Conservation (phyloP, 2,329 filamentous ascomycete species). For the Fusarium virguliforme region DNA sequence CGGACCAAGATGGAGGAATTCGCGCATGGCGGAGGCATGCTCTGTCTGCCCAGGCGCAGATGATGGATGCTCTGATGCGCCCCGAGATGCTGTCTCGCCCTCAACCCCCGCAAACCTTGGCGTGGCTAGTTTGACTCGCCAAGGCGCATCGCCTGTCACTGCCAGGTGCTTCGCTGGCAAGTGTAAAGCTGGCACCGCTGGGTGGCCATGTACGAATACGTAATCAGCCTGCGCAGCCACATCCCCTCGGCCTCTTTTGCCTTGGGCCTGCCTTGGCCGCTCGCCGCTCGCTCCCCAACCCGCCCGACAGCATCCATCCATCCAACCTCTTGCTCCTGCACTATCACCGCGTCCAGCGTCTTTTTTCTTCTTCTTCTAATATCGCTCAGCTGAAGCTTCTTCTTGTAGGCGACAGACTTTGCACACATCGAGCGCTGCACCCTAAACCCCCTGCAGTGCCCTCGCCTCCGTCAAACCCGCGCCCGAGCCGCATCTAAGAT, state of each 20-base stretch:
- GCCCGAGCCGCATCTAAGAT: conserved; percentile 21
- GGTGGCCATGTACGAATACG: conserved; percentile 37
- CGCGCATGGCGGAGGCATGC: background rate
- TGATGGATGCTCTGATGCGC: background rate
- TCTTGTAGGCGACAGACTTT: conserved; percentile 13
- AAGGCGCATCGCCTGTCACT: conserved; percentile 20
- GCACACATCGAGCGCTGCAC: conserved; percentile 22
- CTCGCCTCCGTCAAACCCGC: conserved; percentile 16
- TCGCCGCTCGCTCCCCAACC: conserved; percentile 37
- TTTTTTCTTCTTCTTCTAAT: conserved; percentile 33
- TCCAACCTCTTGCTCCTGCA: conserved; percentile 26
- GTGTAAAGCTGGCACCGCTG: conserved; percentile 35
- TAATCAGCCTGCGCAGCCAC: conserved; percentile 47
- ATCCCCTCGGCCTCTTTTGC: conserved; percentile 17
- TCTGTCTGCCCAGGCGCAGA: too few relatives aligned
- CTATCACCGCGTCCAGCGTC: conserved; percentile 38
- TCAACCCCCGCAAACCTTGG: conserved; percentile 42
- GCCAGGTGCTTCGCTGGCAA: conserved; percentile 31
- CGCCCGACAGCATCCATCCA: conserved; percentile 43
- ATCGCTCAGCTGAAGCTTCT: conserved; percentile 21
- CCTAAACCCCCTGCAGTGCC: conserved; percentile 16
- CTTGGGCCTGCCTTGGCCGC: conserved; percentile 42
- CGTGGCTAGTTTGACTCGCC: conserved; percentile 15
- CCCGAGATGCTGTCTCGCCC: background rate
- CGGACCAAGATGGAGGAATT: background rate